Evolutionary conservation across 345 rosid species (phyloP).

Genomic region (Hirschfeldia incana): DNA sequence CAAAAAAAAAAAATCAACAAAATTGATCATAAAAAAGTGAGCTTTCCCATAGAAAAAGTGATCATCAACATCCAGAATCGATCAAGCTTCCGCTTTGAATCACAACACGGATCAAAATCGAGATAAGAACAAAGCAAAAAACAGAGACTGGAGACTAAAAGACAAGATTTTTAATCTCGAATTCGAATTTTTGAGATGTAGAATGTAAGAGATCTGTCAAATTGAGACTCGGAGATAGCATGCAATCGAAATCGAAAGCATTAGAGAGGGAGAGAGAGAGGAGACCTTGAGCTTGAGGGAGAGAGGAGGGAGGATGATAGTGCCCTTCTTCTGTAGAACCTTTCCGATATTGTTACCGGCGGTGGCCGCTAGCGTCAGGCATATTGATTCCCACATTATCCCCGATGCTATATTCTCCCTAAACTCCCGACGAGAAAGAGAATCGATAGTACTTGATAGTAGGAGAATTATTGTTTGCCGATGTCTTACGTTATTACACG

Average conservation of each 20-base stretch:
- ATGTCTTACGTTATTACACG: constrained; percentile 21
- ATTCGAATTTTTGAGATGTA: not conserved
- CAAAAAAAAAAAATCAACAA: not conserved
- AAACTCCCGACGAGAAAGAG: not conserved
- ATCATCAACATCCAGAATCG: not conserved
- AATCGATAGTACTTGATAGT: too few relatives aligned
- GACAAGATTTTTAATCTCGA: not conserved
- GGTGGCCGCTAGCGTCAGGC: constrained; percentile 85
- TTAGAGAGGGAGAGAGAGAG: not conserved
- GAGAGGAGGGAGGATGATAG: constrained; percentile 92
- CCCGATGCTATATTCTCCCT: constrained; percentile 8
- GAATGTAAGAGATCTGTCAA: constrained; percentile 6
- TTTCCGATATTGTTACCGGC: constrained; percentile 98
- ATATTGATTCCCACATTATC: constrained; percentile 83
- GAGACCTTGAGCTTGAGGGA: constrained; percentile 92
- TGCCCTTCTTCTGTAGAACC: constrained; percentile 96
- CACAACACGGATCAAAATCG: not conserved
- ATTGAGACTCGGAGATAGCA: not conserved
- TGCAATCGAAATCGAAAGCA: constrained; percentile 15
- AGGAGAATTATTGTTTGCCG: not conserved
- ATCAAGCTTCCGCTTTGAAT: not conserved
- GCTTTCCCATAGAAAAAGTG: not conserved
- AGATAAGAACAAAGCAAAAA: not conserved
- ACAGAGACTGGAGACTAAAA: not conserved
- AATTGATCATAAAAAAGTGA: constrained; percentile 11